These are phyloP conservation scores for Dactylonectria estremocensis DNA, from an alignment of 2,329 filamentous ascomycete genomes.

Conservation along the genomic window DNA sequence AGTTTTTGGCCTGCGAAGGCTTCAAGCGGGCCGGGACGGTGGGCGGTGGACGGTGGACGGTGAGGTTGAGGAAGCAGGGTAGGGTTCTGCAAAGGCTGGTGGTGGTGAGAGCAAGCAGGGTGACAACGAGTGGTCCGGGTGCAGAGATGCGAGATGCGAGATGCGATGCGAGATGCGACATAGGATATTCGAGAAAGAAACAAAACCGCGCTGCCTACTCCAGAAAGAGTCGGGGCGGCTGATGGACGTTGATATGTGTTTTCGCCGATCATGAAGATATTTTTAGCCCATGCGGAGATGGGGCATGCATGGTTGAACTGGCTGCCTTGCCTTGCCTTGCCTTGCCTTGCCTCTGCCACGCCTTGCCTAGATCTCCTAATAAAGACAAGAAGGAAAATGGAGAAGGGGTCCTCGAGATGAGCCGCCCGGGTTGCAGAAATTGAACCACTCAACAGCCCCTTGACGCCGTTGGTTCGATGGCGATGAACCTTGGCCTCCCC, in stretches of 20 bases:
- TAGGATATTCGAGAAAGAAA: constrained; percentile 3
- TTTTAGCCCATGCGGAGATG: constrained; percentile 14
- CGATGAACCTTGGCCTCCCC: neutral
- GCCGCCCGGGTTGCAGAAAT: neutral
- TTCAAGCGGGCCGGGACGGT: constrained; percentile 31
- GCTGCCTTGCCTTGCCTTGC: no score
- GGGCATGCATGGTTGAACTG: constrained; percentile 4
- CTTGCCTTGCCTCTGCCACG: no score
- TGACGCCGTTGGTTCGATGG: neutral
- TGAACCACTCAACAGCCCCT: neutral
- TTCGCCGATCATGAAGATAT: neutral
- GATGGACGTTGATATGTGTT: constrained; percentile 1
- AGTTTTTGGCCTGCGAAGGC: constrained; percentile 33
- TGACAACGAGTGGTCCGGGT: constrained; percentile 16
- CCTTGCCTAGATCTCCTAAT: no score
- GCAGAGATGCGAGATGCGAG: constrained; percentile 8
- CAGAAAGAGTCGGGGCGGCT: neutral
- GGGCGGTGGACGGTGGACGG: no score
- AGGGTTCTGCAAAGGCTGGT: constrained; percentile 29
- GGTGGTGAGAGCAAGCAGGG: constrained; percentile 18
- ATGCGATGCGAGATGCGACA: constrained; percentile 2
- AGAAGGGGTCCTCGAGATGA: constrained; percentile 4
- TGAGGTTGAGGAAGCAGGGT: constrained; percentile 9
- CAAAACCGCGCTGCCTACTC: neutral
- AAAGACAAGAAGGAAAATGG: neutral